Percentiles rank a stretch among this genome's conserved stretches.
phyloP scores from a whole-genome alignment of 169 alveolate species.

The Cryptosporidium ryanae region DNA sequence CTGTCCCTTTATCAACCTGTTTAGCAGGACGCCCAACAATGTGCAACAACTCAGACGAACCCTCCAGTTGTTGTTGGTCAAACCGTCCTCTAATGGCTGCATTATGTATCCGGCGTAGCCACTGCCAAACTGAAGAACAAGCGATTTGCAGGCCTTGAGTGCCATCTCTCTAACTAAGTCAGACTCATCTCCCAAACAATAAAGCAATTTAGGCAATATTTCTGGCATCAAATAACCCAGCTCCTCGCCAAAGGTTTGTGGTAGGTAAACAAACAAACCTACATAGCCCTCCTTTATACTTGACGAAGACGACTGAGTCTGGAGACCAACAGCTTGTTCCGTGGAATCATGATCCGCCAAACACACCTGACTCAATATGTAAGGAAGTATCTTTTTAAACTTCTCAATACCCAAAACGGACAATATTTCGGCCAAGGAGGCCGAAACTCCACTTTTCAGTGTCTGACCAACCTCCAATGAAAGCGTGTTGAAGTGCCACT shows the following conservation, averaged over 20 bases:
- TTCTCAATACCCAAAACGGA: conserved; percentile 63
- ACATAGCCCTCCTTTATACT: conserved; percentile 80
- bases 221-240: conserved; percentile 76
- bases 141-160: conserved; percentile 78
- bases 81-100: conserved; percentile 80
- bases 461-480: conserved; percentile 58
- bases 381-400: conserved; percentile 59
- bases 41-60: conserved; percentile 79
- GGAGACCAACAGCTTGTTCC: too few relatives aligned
- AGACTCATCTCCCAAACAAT: conserved; percentile 78
- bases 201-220: conserved; percentile 75
- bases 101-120: conserved; percentile 81
- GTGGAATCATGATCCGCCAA: background rate
- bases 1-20: conserved; percentile 77
- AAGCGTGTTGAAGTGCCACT: conserved; percentile 40
- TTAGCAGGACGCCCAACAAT: conserved; percentile 80
- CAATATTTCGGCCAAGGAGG: conserved; percentile 65
- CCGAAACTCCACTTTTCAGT: conserved; percentile 65
- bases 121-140: conserved; percentile 80
- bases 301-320: background rate
- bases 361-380: conserved; percentile 25
- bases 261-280: conserved; percentile 82
- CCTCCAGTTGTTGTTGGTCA: conserved; percentile 77
- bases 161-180: conserved; percentile 81
- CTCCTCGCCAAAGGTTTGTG: conserved; percentile 77